phyloP scores from a whole-genome alignment of 2,329 filamentous ascomycete species.

The Keithomyces neogunnii region DNA sequence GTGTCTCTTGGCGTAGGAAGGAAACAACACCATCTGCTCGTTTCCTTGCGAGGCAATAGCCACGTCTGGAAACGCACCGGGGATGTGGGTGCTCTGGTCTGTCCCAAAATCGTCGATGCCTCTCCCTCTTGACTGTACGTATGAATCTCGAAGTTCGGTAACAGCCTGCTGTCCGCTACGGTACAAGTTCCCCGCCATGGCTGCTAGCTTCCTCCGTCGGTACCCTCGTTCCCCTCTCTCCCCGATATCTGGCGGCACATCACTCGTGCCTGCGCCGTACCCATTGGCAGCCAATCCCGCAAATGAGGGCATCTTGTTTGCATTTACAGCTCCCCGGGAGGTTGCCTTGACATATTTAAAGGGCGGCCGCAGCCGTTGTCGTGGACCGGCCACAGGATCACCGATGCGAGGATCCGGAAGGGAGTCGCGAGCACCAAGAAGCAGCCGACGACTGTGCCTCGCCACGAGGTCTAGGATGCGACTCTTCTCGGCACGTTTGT shows the following conservation, averaged over 20 bases:
- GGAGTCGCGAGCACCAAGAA: slow-evolving; percentile 28
- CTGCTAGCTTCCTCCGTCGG: slow-evolving; percentile 69
- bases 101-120: slow-evolving; percentile 20
- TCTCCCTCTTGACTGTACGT: slow-evolving; percentile 41
- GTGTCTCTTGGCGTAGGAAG: slow-evolving; percentile 80
- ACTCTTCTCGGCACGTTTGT: slow-evolving; percentile 39
- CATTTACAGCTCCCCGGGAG: slow-evolving; percentile 18
- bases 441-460: slow-evolving; percentile 35
- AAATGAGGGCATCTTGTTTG: slow-evolving; percentile 20
- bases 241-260: slow-evolving; percentile 15
- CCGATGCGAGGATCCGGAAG: background rate
- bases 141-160: slow-evolving; percentile 51
- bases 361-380: slow-evolving; percentile 2
- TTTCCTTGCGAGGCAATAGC: slow-evolving; percentile 71
- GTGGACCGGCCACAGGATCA: background rate
- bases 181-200: slow-evolving; percentile 50
- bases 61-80: slow-evolving; percentile 75
- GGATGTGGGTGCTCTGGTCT: slow-evolving; percentile 39
- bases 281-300: slow-evolving; percentile 14
- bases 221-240: slow-evolving; percentile 52
- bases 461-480: slow-evolving; percentile 35
- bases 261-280: slow-evolving; percentile 19
- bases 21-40: slow-evolving; percentile 92
- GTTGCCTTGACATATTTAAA: slow-evolving; percentile 24
- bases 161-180: slow-evolving; percentile 47